Evolutionary conservation across 257 asterid genomes (phyloP).

Genomic region (Gentiana dahurica): DNA sequence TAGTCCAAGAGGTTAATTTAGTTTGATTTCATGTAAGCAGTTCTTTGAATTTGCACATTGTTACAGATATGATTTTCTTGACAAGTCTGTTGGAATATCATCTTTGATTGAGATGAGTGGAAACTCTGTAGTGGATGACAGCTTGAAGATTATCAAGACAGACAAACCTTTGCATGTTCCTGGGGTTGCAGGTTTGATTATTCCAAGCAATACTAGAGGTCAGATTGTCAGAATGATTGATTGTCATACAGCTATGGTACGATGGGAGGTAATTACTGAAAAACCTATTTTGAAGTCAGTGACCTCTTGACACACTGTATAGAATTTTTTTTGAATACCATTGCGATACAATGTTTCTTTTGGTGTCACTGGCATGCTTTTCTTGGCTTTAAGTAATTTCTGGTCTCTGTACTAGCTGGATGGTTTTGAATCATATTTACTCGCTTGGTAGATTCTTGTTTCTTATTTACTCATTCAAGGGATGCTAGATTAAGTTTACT

Average conservation of each 20-base stretch:
- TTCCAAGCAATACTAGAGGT: conserved; percentile 73
- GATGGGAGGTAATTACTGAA: conserved; percentile 75
- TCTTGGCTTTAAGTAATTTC: not conserved
- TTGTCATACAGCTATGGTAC: conserved; percentile 52
- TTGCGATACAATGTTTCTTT: no score
- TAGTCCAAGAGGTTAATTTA: not conserved
- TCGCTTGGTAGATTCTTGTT: not conserved
- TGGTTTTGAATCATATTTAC: not conserved
- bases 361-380: no score
- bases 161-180: conserved; percentile 43
- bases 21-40: not conserved
- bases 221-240: conserved; percentile 72
- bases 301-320: no score
- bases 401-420: not conserved
- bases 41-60: conserved; percentile 5
- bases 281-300: no score
- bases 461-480: not conserved
- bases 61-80: conserved; percentile 80
- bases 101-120: conserved; percentile 54
- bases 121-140: conserved; percentile 42
- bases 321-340: no score
- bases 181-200: conserved; percentile 67
- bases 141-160: conserved; percentile 44
- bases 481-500: no score
- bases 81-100: conserved; percentile 72